phyloP scores from a whole-genome alignment of 1,139 yeast species.

The Geotrichum europaeum region DNA sequence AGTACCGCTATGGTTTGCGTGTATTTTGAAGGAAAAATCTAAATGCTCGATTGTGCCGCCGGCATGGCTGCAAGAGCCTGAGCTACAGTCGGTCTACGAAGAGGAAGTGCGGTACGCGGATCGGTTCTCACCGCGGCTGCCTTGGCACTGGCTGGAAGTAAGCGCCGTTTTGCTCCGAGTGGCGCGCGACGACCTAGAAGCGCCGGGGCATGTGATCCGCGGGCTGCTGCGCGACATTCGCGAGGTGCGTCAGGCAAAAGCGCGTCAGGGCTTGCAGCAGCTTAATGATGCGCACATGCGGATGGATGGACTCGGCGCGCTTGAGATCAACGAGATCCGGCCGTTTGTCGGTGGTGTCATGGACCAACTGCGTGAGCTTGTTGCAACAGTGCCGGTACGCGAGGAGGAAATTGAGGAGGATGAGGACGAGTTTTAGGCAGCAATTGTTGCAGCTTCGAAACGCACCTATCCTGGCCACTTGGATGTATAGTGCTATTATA shows the following conservation, averaged over 20 bases:
- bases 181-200: slow-evolving; percentile 71
- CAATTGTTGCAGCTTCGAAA: background rate
- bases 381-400: slow-evolving; percentile 36
- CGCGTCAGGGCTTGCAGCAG: slow-evolving; percentile 68
- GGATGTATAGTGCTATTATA: background rate
- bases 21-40: slow-evolving; percentile 73
- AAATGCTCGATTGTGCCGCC: slow-evolving; percentile 87
- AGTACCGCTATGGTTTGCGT: slow-evolving; percentile 85
- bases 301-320: slow-evolving; percentile 69
- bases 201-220: slow-evolving; percentile 58
- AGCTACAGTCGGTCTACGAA: slow-evolving; percentile 54
- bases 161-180: slow-evolving; percentile 58
- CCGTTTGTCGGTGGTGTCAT: slow-evolving; percentile 75
- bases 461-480: background rate
- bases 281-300: slow-evolving; percentile 80
- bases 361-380: slow-evolving; percentile 61
- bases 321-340: slow-evolving; percentile 84
- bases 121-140: slow-evolving; percentile 58
- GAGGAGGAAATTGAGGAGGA: slow-evolving; percentile 26
- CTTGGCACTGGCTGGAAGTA: slow-evolving; percentile 83
- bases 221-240: slow-evolving; percentile 74
- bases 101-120: slow-evolving; percentile 56
- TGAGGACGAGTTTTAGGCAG: slow-evolving; percentile 16
- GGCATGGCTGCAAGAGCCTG: slow-evolving; percentile 65
- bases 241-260: slow-evolving; percentile 76